phyloP scores from a whole-genome alignment of 2,329 filamentous ascomycete species.

The Colletotrichum eleusines region DNA sequence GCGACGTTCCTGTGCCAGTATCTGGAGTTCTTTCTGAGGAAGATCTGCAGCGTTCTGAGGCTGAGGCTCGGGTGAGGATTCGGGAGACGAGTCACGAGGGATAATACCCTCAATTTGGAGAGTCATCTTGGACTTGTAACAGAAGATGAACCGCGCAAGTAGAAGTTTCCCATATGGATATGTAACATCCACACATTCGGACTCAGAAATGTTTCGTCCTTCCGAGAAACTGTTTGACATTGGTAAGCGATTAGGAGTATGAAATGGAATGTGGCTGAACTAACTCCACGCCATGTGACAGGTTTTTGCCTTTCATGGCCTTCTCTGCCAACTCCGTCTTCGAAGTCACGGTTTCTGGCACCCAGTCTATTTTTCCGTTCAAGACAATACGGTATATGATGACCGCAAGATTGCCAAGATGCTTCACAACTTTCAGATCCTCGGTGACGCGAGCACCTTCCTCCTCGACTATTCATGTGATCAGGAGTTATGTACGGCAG shows the following conservation, averaged over 20 bases:
- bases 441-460: neutral
- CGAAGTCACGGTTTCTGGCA: rapidly evolving
- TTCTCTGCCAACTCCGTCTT: neutral
- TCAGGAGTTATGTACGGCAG: neutral
- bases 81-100: neutral
- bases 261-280: rapidly evolving
- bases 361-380: rapidly evolving
- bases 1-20: conserved; percentile 8
- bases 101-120: conserved; percentile 21
- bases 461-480: neutral
- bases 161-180: neutral
- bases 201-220: neutral
- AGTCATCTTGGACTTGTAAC: neutral
- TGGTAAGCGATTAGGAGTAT: neutral
- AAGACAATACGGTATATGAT: neutral
- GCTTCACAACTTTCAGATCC: neutral
- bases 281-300: conserved; percentile 7
- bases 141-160: conserved; percentile 9
- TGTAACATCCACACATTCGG: rapidly evolving
- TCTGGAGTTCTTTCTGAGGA: neutral
- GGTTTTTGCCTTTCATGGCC: conserved; percentile 8
- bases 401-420: conserved; percentile 14
- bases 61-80: neutral
- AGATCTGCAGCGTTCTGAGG: neutral
- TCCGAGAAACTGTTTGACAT: neutral